A percentile compares a stretch with the other conserved stretches of the same genome.
Conservation (phyloP, 306 rosid genomes). For the Quercus robur region DNA sequence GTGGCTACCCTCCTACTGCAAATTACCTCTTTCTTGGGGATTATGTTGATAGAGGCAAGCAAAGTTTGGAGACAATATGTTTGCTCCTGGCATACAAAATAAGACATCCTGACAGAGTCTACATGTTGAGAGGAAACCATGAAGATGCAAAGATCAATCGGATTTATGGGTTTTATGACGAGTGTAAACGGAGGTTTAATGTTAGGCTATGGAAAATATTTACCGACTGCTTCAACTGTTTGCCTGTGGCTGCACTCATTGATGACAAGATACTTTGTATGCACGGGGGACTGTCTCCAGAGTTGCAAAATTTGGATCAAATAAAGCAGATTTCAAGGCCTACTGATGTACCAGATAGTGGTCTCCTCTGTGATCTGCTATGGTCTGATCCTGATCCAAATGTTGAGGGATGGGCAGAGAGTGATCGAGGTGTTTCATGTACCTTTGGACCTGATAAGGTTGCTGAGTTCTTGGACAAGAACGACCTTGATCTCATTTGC, state of each 20-base stretch:
- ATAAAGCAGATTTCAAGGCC: conserved; percentile 64
- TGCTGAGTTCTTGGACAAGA: conserved; percentile 59
- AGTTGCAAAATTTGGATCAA: conserved; percentile 61
- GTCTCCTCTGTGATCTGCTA: conserved; percentile 80
- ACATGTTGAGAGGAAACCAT: conserved; percentile 81
- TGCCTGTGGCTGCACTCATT: conserved; percentile 83
- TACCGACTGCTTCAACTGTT: conserved; percentile 75
- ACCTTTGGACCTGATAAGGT: conserved; percentile 68
- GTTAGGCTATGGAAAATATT: conserved; percentile 87
- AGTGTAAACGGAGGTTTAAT: conserved; percentile 85
- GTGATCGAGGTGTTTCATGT: conserved; percentile 74
- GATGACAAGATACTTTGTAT: conserved; percentile 73
- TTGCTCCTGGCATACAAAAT: conserved; percentile 81
- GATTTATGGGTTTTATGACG: conserved; percentile 83
- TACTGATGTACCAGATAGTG: conserved; percentile 69
- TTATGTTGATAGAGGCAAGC: conserved; percentile 88
- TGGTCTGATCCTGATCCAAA: conserved; percentile 79
- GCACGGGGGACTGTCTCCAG: conserved; percentile 88
- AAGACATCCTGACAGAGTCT: conserved; percentile 60
- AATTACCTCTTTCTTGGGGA: conserved; percentile 80
- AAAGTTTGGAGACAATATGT: conserved; percentile 87
- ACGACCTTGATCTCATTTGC: conserved; percentile 76
- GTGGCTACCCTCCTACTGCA: conserved; percentile 77
- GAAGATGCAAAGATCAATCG: conserved; percentile 89
- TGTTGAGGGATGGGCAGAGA: conserved; percentile 65